Evolutionary conservation across 106 monocot species (phyloP).

Genomic region (Gastrodia elata): DNA sequence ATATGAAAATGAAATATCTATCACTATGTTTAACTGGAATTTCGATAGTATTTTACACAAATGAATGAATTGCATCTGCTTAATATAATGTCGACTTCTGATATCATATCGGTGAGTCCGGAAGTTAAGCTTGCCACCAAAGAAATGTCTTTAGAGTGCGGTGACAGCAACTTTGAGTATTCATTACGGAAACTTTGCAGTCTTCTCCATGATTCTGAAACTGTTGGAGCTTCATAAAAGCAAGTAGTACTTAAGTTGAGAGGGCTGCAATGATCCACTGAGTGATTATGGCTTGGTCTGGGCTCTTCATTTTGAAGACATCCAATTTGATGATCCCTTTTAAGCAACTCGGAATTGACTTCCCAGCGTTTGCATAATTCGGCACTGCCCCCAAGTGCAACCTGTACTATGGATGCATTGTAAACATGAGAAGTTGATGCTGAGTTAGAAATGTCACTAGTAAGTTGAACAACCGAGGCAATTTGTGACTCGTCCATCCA

Average conservation of each 20-base stretch:
- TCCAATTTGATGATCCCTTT: conserved; percentile 27
- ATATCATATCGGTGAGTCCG: conserved; percentile 51
- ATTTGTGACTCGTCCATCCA: not conserved
- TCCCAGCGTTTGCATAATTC: conserved; percentile 14
- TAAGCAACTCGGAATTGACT: conserved; percentile 32
- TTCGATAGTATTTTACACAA: conserved; percentile 29
- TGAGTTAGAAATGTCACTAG: conserved; percentile 12
- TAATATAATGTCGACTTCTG: conserved; percentile 67
- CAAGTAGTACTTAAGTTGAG: conserved; percentile 27
- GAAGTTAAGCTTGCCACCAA: conserved; percentile 36
- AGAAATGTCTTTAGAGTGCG: conserved; percentile 21
- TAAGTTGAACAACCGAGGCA: not conserved
- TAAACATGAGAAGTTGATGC: conserved; percentile 35
- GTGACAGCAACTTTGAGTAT: conserved; percentile 28
- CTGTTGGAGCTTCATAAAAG: conserved; percentile 13
- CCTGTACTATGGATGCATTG: conserved; percentile 33
- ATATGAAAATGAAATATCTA: not conserved
- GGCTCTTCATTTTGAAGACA: conserved; percentile 17
- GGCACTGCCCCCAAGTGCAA: conserved; percentile 8
- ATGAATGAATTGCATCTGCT: conserved; percentile 27
- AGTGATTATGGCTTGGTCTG: conserved; percentile 22
- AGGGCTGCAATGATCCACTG: conserved; percentile 75
- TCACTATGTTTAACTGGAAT: conserved; percentile 3
- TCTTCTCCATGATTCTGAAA: conserved; percentile 67
- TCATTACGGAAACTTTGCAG: conserved; percentile 22